Conservation (phyloP, 139 green algal genomes). For the Choricystis sp. region DNA sequence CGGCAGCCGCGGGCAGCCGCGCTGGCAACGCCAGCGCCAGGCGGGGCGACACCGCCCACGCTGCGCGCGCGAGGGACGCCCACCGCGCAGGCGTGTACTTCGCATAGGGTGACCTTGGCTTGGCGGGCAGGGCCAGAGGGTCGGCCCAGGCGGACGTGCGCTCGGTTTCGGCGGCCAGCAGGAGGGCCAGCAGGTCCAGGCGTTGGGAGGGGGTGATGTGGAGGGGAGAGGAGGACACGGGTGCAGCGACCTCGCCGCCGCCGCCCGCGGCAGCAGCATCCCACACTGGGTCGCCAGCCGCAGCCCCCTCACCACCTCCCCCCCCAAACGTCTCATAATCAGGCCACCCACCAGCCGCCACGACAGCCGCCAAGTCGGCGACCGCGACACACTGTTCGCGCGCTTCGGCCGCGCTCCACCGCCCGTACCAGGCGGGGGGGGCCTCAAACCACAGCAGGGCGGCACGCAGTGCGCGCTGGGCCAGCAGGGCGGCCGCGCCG, state of each 20-base stretch:
- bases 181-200: constrained; percentile 15
- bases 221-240: neutral
- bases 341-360: too few species aligned
- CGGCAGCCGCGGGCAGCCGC: constrained; percentile 2
- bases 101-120: neutral
- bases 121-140: constrained; percentile 4
- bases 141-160: constrained; percentile 33
- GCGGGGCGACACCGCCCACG: constrained; percentile 43
- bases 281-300: constrained; percentile 19
- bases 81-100: constrained; percentile 11
- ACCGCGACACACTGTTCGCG: neutral
- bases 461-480: constrained; percentile 13
- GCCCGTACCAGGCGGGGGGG: constrained; percentile 15
- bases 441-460: constrained; percentile 19
- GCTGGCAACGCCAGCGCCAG: constrained; percentile 27
- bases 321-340: constrained; percentile 17
- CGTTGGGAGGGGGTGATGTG: neutral
- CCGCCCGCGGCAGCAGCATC: constrained; percentile 9
- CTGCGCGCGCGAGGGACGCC: constrained; percentile 15
- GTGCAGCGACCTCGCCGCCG: neutral
- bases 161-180: constrained; percentile 25
- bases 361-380: constrained; percentile 11
- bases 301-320: neutral
- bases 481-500: constrained; percentile 8
- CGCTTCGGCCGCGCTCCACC: constrained; percentile 5